Conservation (phyloP, 352 stramenopile species). For the Pythium myriotylum region DNA sequence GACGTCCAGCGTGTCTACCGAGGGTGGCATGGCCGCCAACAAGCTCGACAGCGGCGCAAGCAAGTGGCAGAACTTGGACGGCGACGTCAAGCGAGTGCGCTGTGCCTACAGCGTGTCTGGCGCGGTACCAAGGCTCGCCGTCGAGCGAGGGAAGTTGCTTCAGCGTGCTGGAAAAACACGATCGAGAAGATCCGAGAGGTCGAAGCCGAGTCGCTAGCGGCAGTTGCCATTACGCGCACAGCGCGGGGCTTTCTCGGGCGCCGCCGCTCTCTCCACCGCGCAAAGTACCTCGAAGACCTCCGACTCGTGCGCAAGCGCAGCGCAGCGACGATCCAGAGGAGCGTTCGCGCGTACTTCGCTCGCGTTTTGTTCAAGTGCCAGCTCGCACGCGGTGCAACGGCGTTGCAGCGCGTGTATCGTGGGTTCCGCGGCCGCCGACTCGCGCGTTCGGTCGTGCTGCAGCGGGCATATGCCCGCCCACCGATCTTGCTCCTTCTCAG, state of each 20-base stretch:
- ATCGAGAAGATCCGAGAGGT: neutral
- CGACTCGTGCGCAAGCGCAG: constrained; percentile 28
- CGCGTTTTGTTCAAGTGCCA: constrained; percentile 42
- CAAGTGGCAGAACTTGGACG: neutral
- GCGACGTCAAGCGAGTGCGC: neutral
- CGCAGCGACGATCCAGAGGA: constrained; percentile 49
- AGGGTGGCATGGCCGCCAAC: constrained; percentile 27
- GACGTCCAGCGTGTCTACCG: constrained; percentile 48
- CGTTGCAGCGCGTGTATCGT: constrained; percentile 61
- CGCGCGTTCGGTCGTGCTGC: constrained; percentile 42
- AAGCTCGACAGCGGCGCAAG: constrained; percentile 1
- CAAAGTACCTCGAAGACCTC: constrained; percentile 26
- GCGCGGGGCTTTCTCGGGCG: constrained; percentile 49
- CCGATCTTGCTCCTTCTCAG: constrained; percentile 58
- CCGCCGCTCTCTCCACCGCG: constrained; percentile 19
- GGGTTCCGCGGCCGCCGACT: constrained; percentile 43
- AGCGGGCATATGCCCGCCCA: constrained; percentile 36
- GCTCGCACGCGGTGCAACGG: constrained; percentile 38
- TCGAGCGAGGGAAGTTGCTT: constrained; percentile 19
- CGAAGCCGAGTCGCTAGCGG: constrained; percentile 11
- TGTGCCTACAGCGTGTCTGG: constrained; percentile 44
- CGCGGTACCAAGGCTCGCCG: constrained; percentile 32
- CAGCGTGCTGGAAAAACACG: neutral
- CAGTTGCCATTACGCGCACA: constrained; percentile 44
- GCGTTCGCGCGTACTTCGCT: constrained; percentile 54